A percentile compares a stretch with the other conserved stretches of the same genome.
These are phyloP conservation scores for Hyphopichia buzzinii DNA, from an alignment of 1,139 yeast genomes.

Conservation along the genomic window DNA sequence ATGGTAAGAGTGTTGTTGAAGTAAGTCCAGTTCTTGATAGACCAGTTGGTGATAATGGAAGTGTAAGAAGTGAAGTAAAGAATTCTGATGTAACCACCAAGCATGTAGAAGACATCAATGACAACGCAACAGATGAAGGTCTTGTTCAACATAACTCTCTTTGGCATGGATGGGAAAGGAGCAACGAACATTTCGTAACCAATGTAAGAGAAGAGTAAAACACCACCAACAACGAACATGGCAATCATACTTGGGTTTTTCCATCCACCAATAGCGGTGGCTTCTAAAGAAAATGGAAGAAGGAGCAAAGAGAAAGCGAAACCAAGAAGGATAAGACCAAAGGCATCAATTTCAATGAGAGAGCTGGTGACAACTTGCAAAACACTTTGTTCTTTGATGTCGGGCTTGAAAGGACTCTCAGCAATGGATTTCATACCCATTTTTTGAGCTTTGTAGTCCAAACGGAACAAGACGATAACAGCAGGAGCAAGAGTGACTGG, in stretches of 20 bases:
- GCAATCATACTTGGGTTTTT: slow-evolving; percentile 36
- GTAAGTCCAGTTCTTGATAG: slow-evolving; percentile 25
- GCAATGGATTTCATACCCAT: slow-evolving; percentile 9
- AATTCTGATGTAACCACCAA: slow-evolving; percentile 19
- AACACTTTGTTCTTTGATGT: slow-evolving; percentile 5
- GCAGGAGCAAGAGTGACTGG: slow-evolving; percentile 30
- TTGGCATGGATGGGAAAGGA: slow-evolving; percentile 33
- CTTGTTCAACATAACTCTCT: slow-evolving; percentile 25
- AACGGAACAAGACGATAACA: slow-evolving; percentile 20
- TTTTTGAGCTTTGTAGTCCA: slow-evolving; percentile 24
- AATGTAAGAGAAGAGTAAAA: slow-evolving; percentile 21
- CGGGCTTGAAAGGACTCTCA: slow-evolving; percentile 5
- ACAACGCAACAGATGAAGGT: slow-evolving; percentile 27
- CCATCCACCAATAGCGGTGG: slow-evolving; percentile 26
- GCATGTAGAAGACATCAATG: slow-evolving; percentile 25
- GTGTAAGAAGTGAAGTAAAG: slow-evolving; percentile 25
- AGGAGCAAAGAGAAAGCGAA: slow-evolving; percentile 27
- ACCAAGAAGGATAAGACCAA: slow-evolving; percentile 26
- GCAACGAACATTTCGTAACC: slow-evolving; percentile 25
- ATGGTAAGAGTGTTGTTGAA: slow-evolving; percentile 27
- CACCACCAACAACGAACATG: slow-evolving; percentile 33
- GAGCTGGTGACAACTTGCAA: slow-evolving; percentile 6
- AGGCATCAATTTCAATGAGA: slow-evolving; percentile 25
- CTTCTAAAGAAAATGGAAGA: slow-evolving; percentile 27
- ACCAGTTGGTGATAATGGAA: slow-evolving; percentile 21